Evolutionary conservation across 805 yeast species (phyloP), one percentile per base, ranked within the genome.

Genomic region (Candida gorgasii): DNA sequence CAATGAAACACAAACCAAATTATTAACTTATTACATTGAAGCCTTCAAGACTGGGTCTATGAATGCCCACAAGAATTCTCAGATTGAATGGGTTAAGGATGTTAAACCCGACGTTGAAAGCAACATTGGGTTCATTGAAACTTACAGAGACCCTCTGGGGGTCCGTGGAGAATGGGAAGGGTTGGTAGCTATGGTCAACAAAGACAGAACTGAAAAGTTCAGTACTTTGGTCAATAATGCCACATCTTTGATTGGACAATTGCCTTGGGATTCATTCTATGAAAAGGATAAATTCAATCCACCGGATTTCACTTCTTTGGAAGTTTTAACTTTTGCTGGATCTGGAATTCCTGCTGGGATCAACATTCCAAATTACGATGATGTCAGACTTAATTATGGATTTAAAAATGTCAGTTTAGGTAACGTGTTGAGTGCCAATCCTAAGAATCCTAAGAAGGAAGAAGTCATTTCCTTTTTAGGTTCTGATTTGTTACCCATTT

Each of bases 81-180:
- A 89, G 62, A 78, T 82, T 42, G 73, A 78, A 45, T 89, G 97
- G 96, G 95, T 89, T 45, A 86, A 86, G 59, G 96, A 89, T 61
- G 63, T 85, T 40, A 84, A 87, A 1, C 97, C 97, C 9, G 69
- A 69, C 11, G 76, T 71, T 12, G 76, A 71, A 65, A 81, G 92
- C 34, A 88, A 89, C 59, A 79, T 89, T 53, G 97, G 97, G 0
- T 89, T 89, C 61, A 89, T 89, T 53, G 97, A 89, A 67, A 89
- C 96, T 20, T 89, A 89, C 67, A 76, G 97, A 63, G 97, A 88
- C 59, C 95, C 96, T 12, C 78, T 90, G 23, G 96, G 96, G 36
- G 87, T 88, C 36, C 78, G 89, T 57, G 97, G 96, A 46, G 97
- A 89, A 63, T 89, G 93, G 92, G 96, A 89, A 67, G 88, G 95